Conservation (phyloP, 805 yeast species). For the Blastobotrys terrestris region DNA sequence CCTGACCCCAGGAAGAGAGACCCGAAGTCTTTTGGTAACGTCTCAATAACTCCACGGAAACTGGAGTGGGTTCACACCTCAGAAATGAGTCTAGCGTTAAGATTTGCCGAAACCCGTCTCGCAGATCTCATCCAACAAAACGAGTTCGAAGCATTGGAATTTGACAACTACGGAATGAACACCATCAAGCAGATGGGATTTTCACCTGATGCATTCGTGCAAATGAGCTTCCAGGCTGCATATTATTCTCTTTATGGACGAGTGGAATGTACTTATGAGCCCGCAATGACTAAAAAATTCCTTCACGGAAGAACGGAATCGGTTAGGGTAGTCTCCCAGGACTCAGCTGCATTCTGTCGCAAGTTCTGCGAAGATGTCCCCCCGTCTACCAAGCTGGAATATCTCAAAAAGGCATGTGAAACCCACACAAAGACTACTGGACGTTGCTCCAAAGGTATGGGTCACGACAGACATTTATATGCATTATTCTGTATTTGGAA, state of each 20-base stretch:
- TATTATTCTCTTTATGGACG: conserved; percentile 88
- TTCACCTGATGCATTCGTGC: conserved; percentile 92
- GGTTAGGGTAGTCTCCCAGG: conserved; percentile 73
- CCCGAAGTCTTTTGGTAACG: conserved; percentile 39
- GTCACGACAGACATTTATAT: conserved; percentile 88
- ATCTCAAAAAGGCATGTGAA: conserved; percentile 61
- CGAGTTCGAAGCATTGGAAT: conserved; percentile 77
- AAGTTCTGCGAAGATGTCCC: conserved; percentile 70
- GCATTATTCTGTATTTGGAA: conserved; percentile 88
- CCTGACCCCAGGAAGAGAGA: conserved; percentile 42
- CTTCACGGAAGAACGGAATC: conserved; percentile 93
- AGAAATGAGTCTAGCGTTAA: conserved; percentile 68
- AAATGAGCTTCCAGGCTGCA: conserved; percentile 90
- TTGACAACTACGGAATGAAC: conserved; percentile 58
- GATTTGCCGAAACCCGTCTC: conserved; percentile 87
- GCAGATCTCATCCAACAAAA: conserved; percentile 85
- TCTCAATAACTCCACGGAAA: conserved; percentile 68
- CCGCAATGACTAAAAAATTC: conserved; percentile 88
- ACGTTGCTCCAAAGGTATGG: conserved; percentile 67
- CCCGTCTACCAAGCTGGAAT: conserved; percentile 51
- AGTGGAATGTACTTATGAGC: conserved; percentile 91
- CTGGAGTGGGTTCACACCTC: conserved; percentile 82
- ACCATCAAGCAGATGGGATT: conserved; percentile 77
- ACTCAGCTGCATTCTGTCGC: conserved; percentile 75
- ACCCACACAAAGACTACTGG: conserved; percentile 64